These are phyloP conservation scores for Colletotrichum sp. DNA, from an alignment of 2,329 filamentous ascomycete genomes.

Conservation along the genomic window DNA sequence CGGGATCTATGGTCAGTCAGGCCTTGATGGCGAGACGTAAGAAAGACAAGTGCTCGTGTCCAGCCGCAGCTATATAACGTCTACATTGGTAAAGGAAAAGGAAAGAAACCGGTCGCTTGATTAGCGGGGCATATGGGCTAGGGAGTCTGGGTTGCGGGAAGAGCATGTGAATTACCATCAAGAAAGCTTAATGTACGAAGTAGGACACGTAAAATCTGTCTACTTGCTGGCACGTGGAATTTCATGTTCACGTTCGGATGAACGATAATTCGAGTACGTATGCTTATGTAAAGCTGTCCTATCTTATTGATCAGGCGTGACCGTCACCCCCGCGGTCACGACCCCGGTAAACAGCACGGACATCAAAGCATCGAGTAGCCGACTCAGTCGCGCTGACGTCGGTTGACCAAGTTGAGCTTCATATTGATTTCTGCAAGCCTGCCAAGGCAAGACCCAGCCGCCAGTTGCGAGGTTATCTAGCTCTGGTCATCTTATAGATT, in stretches of 20 bases:
- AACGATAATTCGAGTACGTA: background rate
- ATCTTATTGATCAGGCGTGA: background rate
- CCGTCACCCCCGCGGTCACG: background rate
- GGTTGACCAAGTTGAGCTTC: background rate
- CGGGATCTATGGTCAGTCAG: conserved; percentile 67
- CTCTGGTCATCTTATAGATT: background rate
- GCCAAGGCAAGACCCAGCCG: background rate
- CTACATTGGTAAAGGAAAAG: background rate
- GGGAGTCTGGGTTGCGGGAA: background rate
- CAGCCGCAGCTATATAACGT: background rate
- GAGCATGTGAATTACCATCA: background rate
- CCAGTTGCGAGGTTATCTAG: background rate
- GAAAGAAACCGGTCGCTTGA: background rate
- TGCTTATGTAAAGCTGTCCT: background rate
- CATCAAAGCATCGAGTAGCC: background rate
- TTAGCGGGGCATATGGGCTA: background rate
- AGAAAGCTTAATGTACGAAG: background rate
- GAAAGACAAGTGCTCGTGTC: background rate
- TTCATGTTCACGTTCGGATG: background rate
- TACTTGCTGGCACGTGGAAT: background rate
- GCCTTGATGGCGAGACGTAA: conserved; percentile 27
- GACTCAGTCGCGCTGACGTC: background rate
- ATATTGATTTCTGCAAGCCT: background rate
- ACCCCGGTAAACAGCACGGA: background rate
- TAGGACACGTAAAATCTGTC: background rate